Evolutionary conservation across 768 basidiomycete genomes (phyloP).

Genomic region (Pleurotus platypus): DNA sequence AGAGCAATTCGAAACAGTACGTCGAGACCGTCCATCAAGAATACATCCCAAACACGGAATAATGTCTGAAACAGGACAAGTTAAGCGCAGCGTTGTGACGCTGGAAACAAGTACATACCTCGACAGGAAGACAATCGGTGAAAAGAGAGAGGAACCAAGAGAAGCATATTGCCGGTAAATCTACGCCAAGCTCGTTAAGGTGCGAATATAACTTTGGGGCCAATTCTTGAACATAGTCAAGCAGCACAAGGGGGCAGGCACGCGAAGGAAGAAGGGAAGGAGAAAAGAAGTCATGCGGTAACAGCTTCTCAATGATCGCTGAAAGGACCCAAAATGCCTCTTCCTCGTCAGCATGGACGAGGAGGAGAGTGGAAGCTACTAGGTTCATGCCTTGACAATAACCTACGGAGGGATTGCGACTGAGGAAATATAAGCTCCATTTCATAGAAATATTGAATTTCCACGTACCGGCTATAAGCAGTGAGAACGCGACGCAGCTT

Average conservation of each 20-base stretch:
- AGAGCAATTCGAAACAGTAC: conserved; percentile 89
- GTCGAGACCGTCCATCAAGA: conserved; percentile 90
- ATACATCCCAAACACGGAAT: conserved; percentile 94
- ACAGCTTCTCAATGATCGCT: conserved; percentile 82
- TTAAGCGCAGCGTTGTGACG: neutral
- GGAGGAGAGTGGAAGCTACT: conserved; percentile 88
- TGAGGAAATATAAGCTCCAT: conserved; percentile 23
- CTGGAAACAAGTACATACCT: conserved; percentile 45
- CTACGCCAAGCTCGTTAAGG: conserved; percentile 76
- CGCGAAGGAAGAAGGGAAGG: conserved; percentile 89
- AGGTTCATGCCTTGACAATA: conserved; percentile 97
- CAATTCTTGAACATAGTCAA: conserved; percentile 80
- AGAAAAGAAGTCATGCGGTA: conserved; percentile 93
- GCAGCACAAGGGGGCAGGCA: conserved; percentile 87
- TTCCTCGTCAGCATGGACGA: conserved; percentile 93
- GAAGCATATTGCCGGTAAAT: conserved; percentile 93
- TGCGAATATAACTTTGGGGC: conserved; percentile 76
- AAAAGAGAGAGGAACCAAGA: conserved; percentile 98
- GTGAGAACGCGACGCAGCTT: conserved; percentile 87
- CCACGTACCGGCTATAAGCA: conserved; percentile 85
- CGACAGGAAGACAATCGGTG: conserved; percentile 93
- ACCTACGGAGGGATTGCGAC: conserved; percentile 88
- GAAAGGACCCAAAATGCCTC: conserved; percentile 95
- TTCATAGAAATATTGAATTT: neutral
- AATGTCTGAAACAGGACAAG: conserved; percentile 56